Evolutionary conservation across 2,329 filamentous ascomycete genomes (phyloP).

Genomic region (Cladosporium sp.): DNA sequence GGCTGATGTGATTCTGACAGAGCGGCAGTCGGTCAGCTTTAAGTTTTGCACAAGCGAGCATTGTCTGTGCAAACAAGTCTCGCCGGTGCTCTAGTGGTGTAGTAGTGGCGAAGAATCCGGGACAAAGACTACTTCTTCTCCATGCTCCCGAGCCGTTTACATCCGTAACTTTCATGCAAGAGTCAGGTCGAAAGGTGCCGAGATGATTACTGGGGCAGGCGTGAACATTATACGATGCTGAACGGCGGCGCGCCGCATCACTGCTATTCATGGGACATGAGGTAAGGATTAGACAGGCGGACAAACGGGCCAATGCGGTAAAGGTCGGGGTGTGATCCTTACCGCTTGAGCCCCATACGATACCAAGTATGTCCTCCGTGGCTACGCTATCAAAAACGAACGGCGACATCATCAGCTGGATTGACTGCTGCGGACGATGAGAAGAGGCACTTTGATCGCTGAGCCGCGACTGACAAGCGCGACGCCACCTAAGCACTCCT

Average conservation of each 20-base stretch:
- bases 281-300: conserved; percentile 5
- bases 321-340: no score
- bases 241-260: conserved; percentile 3
- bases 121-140: conserved; percentile 4
- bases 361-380: no score
- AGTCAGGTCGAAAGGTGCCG: neutral
- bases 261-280: conserved; percentile 12
- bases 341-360: no score
- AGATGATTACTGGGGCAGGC: conserved; percentile 1
- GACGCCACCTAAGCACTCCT: no score
- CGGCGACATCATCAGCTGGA: no score
- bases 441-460: no score
- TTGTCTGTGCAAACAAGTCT: conserved; percentile 2
- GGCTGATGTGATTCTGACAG: neutral
- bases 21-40: conserved; percentile 3
- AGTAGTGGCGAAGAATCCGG: conserved; percentile 5
- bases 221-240: neutral
- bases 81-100: neutral
- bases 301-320: neutral
- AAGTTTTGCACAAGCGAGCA: conserved; percentile 4
- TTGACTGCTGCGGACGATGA: no score
- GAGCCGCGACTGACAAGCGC: no score
- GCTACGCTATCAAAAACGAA: no score
- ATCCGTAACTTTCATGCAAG: conserved; percentile 3
- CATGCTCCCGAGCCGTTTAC: conserved; percentile 7